Evolutionary conservation across 306 rosid species (phyloP).

Genomic region (Pterocarpus macrocarpus): DNA sequence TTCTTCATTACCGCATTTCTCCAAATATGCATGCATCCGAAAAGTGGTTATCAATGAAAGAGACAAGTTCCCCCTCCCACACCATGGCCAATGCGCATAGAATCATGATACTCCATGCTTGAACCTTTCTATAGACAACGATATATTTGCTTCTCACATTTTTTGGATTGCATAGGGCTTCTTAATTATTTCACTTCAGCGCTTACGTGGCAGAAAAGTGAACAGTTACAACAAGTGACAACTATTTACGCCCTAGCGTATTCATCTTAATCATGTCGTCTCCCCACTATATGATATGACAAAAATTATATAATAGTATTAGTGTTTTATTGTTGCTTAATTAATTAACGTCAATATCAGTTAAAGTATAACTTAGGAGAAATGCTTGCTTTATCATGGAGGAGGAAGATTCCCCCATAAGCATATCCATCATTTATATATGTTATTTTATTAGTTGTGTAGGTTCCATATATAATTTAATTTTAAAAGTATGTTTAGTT

Average conservation of each 20-base stretch:
- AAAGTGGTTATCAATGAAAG: constrained; percentile 10
- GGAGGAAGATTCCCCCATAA: no score
- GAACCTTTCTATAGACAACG: background rate
- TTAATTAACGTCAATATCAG: background rate
- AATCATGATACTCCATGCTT: background rate
- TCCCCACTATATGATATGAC: constrained; percentile 40
- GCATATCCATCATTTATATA: no score
- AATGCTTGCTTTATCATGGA: no score
- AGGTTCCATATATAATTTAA: no score
- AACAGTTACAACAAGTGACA: background rate
- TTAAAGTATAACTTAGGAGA: background rate
- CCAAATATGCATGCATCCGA: constrained; percentile 23
- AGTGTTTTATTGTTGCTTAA: background rate
- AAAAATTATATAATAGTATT: constrained; percentile 23
- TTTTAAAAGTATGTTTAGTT: no score
- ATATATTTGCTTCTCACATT: background rate
- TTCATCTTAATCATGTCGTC: constrained; percentile 6
- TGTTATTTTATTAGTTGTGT: no score
- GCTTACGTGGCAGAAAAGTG: background rate
- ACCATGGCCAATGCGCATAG: background rate
- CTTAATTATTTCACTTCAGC: background rate
- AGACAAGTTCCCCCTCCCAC: constrained; percentile 1
- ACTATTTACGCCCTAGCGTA: background rate
- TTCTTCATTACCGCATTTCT: background rate
- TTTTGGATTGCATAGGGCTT: background rate